Conservation (phyloP, 1,284 basidiomycete species). For the Rhodotorula glutinis region DNA sequence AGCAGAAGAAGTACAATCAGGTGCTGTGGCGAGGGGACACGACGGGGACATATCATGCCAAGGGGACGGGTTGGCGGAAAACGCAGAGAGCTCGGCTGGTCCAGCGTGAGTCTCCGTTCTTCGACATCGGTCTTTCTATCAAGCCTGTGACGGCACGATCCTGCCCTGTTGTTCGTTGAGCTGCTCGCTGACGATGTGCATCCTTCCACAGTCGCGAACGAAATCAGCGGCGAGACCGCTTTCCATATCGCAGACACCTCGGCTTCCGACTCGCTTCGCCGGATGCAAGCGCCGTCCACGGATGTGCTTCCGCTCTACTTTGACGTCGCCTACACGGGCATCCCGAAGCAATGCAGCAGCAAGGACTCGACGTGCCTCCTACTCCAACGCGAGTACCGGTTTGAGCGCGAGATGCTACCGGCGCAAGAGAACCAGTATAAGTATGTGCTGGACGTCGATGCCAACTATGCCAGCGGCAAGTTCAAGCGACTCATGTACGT, state of each 20-base stretch:
- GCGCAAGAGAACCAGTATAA: slow-evolving; percentile 42
- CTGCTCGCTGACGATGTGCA: no score
- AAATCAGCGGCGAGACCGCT: background rate
- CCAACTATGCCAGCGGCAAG: slow-evolving; percentile 40
- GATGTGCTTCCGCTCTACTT: slow-evolving; percentile 25
- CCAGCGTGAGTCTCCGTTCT: no score
- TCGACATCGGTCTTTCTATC: no score
- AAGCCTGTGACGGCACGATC: no score
- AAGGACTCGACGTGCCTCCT: slow-evolving; percentile 26
- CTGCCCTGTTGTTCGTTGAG: no score
- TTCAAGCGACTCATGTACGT: slow-evolving; percentile 39
- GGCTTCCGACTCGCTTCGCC: slow-evolving; percentile 19
- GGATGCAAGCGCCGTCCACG: background rate
- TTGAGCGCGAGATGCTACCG: slow-evolving; percentile 4
- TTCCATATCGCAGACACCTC: slow-evolving; percentile 21
- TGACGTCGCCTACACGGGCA: slow-evolving; percentile 31
- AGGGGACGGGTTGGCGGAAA: slow-evolving; percentile 25
- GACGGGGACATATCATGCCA: slow-evolving; percentile 43
- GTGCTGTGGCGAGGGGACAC: slow-evolving; percentile 50
- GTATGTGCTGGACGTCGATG: slow-evolving; percentile 45
- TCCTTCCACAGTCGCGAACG: slow-evolving; percentile 17
- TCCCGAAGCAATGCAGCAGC: slow-evolving; percentile 26
- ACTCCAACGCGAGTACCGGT: slow-evolving; percentile 18
- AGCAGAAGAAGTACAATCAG: slow-evolving; percentile 48
- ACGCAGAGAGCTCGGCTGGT: slow-evolving; percentile 30